These are phyloP conservation scores for Umbellularia californica DNA, from an alignment of 164 flowering plant genomes.

Conservation along the genomic window DNA sequence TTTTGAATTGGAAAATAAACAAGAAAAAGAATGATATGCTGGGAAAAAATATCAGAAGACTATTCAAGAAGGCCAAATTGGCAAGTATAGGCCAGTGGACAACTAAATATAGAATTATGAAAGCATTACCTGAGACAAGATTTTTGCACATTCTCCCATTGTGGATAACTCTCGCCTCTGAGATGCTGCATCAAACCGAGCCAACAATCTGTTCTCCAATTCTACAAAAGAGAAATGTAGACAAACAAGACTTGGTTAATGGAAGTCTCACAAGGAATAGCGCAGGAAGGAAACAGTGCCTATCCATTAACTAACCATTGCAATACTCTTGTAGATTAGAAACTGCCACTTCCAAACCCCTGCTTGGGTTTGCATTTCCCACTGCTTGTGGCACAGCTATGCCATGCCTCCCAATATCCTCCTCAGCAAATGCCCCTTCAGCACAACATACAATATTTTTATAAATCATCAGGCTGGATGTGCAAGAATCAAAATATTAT, in stretches of 20 bases:
- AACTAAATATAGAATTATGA: no score
- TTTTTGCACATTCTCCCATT: conserved; percentile 98
- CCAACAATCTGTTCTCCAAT: conserved; percentile 90
- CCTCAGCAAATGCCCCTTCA: conserved; percentile 95
- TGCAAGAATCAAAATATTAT: not conserved
- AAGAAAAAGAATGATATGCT: no score
- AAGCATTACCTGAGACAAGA: conserved; percentile 71
- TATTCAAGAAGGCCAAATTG: no score
- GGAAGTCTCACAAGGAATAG: not conserved
- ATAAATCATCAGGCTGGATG: not conserved
- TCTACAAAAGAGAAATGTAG: conserved; percentile 37
- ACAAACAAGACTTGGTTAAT: not conserved
- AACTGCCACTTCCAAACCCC: conserved; percentile 99
- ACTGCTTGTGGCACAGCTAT: conserved; percentile 42
- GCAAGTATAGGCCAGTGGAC: no score
- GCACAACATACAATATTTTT: not conserved
- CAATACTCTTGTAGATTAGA: conserved; percentile 98
- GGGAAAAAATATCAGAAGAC: no score
- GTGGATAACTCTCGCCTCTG: conserved; percentile 89
- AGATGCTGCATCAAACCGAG: conserved; percentile 94
- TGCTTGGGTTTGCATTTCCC: conserved; percentile 89
- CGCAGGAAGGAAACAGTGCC: not conserved
- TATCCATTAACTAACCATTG: conserved; percentile 55
- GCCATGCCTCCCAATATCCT: conserved; percentile 90
- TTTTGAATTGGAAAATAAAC: no score